Evolutionary conservation across 768 basidiomycete genomes (phyloP), one percentile per base, ranked within the genome.

Genomic region (Boletus reticulatus): DNA sequence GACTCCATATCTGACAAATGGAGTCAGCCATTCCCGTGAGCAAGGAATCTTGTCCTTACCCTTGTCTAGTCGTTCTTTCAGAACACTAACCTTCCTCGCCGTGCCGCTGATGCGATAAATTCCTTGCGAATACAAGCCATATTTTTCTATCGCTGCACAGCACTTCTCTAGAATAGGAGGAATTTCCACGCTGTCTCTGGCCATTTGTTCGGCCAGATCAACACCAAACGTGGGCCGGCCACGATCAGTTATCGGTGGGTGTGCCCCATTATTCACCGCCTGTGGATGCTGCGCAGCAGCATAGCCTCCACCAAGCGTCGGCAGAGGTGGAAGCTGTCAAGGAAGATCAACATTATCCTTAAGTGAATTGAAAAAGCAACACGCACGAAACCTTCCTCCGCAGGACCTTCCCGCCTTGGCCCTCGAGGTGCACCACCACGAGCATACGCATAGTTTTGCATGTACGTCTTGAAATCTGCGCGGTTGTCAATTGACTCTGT

Each of bases 371-470:
- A 34, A 27, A 39, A 56, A 36, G 29, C 38, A 37, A 55, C n/a
- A 81, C 94, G 70, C 69, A 98, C 96, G 76, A 93, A 97, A 39
- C 94, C 93, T 69, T 97, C 94, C 50, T 98, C 92, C 50, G 82
- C 77, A 4, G 94, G 93, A 4, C 92, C 95, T 62, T 97, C 92
- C 58, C 94, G 79, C 57, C 90, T 80, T 29, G 91, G 92, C n/a
- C 90, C 92, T 38, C 85, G 78, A 14, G 76, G 75, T 38, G 69
- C 73, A 47, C 80, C 76, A 12, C 88, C 90, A 57, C 90, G 89
- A 29, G 93, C 93, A 66, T 95, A 93, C 1, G 91, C 88, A 67
- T 96, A 99, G 68, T 97, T 94, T 68, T 97, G 93, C 95, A 99
- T 98, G 69, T 88, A 99, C 9, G 81, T 84, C 75, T 90, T 96